Conservation (phyloP, 495 filamentous ascomycete genomes). For the Penicillium desertorum region DNA sequence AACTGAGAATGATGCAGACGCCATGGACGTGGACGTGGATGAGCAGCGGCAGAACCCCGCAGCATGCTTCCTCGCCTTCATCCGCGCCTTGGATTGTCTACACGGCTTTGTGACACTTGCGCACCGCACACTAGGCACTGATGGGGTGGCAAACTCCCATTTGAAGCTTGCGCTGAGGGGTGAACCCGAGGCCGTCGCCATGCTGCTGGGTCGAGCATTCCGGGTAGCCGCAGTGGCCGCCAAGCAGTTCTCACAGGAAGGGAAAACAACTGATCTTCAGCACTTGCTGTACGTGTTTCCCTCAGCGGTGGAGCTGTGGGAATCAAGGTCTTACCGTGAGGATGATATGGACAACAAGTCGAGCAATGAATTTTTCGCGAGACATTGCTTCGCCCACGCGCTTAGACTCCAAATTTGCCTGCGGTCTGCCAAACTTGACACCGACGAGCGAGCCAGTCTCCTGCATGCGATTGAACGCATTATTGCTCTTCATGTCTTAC, state of each 20-base stretch:
- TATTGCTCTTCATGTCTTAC: slow-evolving; percentile 66
- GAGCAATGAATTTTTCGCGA: slow-evolving; percentile 46
- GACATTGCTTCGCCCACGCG: slow-evolving; percentile 41
- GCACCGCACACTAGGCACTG: slow-evolving; percentile 25
- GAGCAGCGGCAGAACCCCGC: slow-evolving; percentile 37
- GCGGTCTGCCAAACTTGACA: slow-evolving; percentile 35
- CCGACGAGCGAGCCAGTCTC: slow-evolving; percentile 40
- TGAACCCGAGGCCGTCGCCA: slow-evolving; percentile 47
- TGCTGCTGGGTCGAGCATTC: slow-evolving; percentile 44
- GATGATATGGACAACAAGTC: slow-evolving; percentile 40
- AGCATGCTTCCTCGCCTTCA: slow-evolving; percentile 44
- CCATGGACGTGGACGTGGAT: slow-evolving; percentile 40
- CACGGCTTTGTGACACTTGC: slow-evolving; percentile 35
- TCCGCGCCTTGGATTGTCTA: slow-evolving; percentile 40
- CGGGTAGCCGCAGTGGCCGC: slow-evolving; percentile 39
- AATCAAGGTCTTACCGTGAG: slow-evolving; percentile 39
- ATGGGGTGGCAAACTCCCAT: slow-evolving; percentile 50
- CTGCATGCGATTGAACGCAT: slow-evolving; percentile 57
- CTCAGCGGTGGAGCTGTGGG: slow-evolving; percentile 47
- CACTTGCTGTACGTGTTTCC: slow-evolving; percentile 43
- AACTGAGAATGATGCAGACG: slow-evolving; percentile 34
- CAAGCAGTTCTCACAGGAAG: slow-evolving; percentile 34
- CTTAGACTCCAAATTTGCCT: slow-evolving; percentile 41
- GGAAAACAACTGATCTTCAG: slow-evolving; percentile 42
- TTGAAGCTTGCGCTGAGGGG: slow-evolving; percentile 52